Base-by-base conservation (phyloP, 2,329 filamentous ascomycete genomes). In the Geoglossum cookeanum region DNA sequence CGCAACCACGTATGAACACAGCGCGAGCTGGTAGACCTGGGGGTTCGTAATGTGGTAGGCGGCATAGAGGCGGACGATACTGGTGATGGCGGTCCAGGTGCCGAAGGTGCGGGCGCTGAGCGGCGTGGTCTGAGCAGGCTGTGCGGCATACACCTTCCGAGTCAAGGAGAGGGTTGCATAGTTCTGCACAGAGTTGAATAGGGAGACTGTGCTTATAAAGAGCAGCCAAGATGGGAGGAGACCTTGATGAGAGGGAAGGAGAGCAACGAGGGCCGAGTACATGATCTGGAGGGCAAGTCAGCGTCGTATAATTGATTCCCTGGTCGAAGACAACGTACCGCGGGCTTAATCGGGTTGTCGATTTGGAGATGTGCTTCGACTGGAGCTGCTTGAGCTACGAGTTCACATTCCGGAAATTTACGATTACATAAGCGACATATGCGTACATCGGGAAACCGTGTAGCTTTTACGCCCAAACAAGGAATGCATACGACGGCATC, bases 151-250 rank as follows among this genome's bases (percentile, higher is more conserved):
- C 66, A 97, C 80, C 68, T 87, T 84, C n/a, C 83, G 81, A 6
- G 89, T 89, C 72, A 87, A 94, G 68, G 82, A 76, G 3, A 90
- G 77, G 17, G 88, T 94, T 39, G 74, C 65, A 71, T 94, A 94
- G 67, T 86, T 81, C 74, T 96, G 90, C 52, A 94, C 68, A 39
- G 82, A 85, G 75, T 98, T 98, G 65, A 80, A 84, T 59, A 92
- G 76, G 33, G 91, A 88, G 58, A 94, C 73, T 53, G 48, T 37
- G 44, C 56, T 58, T 72, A 84, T 81, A 61, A 84, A 73, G 62
- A 83, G 71, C 8, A 84, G 77, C 80, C 80, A 84, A 69, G 80
- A 78, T 49, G 81, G 81, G 33, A 84, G 71, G 6, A 78, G 66
- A 42, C 80, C 80, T 53, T 71, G 69, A 48, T 65, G 62, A 2